Conservation (phyloP, 768 basidiomycete genomes). For the Porphyrellus cyaneotinctus region DNA sequence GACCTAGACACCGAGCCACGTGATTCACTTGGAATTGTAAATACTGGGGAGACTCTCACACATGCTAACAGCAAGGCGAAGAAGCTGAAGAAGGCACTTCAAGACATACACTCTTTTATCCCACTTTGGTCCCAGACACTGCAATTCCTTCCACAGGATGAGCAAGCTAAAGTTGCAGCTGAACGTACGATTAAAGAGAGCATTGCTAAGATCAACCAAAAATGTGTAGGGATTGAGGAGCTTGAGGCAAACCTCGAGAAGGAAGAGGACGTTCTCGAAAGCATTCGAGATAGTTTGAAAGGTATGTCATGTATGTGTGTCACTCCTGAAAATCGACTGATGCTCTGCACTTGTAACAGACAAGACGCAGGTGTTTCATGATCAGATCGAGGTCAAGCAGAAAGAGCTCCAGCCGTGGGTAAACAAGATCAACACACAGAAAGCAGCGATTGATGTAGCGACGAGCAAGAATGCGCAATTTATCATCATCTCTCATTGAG, state of each 20-base stretch:
- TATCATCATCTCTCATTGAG: constrained; percentile 97
- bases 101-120: too few species aligned
- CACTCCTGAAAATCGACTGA: not conserved
- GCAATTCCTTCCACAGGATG: not conserved
- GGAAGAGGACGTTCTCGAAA: constrained; percentile 82
- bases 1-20: too few species aligned
- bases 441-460: constrained; percentile 83
- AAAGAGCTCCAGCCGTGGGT: constrained; percentile 94
- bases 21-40: too few species aligned
- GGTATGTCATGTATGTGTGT: constrained; percentile 40
- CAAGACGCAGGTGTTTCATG: constrained; percentile 92
- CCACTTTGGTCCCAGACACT: too few species aligned
- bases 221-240: constrained; percentile 62
- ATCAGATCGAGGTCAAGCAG: constrained; percentile 90
- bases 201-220: constrained; percentile 62
- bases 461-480: constrained; percentile 97
- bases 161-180: constrained; percentile 76
- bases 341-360: constrained; percentile 44
- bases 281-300: constrained; percentile 80
- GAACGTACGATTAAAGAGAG: constrained; percentile 68
- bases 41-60: too few species aligned
- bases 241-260: constrained; percentile 63
- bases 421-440: constrained; percentile 79
- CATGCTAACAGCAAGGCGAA: too few species aligned
- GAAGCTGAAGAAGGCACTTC: too few species aligned